Base-by-base conservation (phyloP, 805 yeast genomes). In the Cyberlindnera nakhonratchasimensis region DNA sequence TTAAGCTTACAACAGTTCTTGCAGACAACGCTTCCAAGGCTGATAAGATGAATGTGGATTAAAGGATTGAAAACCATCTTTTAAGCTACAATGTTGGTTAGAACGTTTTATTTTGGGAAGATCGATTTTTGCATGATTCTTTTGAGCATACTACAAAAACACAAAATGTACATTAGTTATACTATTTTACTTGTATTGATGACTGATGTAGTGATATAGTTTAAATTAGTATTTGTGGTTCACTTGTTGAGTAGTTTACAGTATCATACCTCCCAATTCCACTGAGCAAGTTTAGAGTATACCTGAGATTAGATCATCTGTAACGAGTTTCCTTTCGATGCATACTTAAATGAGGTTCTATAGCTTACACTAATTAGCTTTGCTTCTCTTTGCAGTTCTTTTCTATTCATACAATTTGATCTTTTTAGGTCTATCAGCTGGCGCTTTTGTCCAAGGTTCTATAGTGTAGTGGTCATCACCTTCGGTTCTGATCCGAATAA, bases 1-100 rank as follows among this genome's bases (percentile, higher is more conserved):
- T 77, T 64, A 73, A 77, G 53, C 40, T 61, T 25, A 30, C 33
- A 12, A 32, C 38, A 17, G 43, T 53, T 20, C 35, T 48, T n/a
- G 39, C 23, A 13, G 34, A 25, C 8, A 26, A 19, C n/a, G 23
- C 14, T 29, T 14, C 33, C 9, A 34, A 36, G 29, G 38, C 34
- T 17, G 54, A 51, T 10, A 34, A 37, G 32, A 51, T 51, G 54
- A 37, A 40, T 32, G 14, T 50, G 34, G 54, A 50, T 36, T 50
- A 22, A 33, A 33, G 11, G n/a, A n/a, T n/a, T n/a, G n/a, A n/a
- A n/a, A n/a, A n/a, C n/a, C n/a, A n/a, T n/a, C n/a, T n/a, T n/a
- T n/a, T n/a, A n/a, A n/a, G n/a, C n/a, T n/a, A n/a, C 19, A 16
- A 16, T 14, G n/a, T 29, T 29, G 9, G 9, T 17, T 6, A 6